Evolutionary conservation across 441 rosid species (phyloP).

Genomic region (Populus trichocarpa): DNA sequence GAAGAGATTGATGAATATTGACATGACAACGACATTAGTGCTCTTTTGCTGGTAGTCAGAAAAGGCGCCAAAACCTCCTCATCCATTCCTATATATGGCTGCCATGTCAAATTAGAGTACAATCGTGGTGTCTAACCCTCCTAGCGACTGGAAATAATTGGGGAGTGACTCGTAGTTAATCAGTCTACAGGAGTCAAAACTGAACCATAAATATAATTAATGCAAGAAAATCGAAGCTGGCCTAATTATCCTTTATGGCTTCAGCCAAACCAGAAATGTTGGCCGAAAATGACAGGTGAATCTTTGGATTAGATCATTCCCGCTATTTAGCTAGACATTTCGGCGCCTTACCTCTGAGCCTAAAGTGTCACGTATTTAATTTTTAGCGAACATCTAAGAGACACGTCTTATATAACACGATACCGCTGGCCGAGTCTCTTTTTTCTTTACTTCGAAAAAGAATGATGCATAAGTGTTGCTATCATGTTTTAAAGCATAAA

Average conservation of each 20-base stretch:
- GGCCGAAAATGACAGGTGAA: neutral
- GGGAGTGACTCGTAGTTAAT: neutral
- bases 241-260: neutral
- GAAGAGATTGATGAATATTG: neutral
- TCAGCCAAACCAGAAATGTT: neutral
- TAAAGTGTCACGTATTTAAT: neutral
- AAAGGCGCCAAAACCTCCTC: neutral
- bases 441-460: too few relatives aligned
- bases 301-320: neutral
- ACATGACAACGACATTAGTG: neutral
- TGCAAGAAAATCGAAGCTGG: neutral
- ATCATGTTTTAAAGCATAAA: too few relatives aligned
- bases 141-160: neutral
- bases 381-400: too few relatives aligned
- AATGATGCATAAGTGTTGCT: too few relatives aligned
- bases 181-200: neutral
- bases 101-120: neutral
- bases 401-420: too few relatives aligned
- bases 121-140: neutral
- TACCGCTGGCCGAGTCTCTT: too few relatives aligned
- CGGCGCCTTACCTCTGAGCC: neutral
- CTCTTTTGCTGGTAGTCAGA: neutral
- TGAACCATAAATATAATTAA: too few relatives aligned
- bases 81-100: neutral
- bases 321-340: neutral